Evolutionary conservation across 2,329 filamentous ascomycete species (phyloP), one percentile per base, ranked within the genome.

Genomic region (Xylariaceae sp.): DNA sequence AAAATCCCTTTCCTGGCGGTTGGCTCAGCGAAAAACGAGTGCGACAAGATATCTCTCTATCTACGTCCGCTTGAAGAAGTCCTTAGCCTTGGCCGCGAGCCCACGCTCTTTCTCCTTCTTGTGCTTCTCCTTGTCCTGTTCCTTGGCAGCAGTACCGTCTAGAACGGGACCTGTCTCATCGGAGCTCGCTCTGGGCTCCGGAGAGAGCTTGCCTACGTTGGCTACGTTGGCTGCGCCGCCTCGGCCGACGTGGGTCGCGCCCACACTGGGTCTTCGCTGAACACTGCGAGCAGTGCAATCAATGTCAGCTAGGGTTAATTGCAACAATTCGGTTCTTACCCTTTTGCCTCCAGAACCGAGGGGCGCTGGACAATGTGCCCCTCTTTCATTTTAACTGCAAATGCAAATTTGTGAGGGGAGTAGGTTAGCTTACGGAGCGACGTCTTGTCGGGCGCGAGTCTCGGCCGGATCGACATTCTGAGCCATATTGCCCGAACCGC

Each of bases 401-500:
- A n/a, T n/a, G n/a, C n/a, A n/a, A n/a, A n/a, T n/a, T n/a, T n/a
- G n/a, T n/a, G n/a, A n/a, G n/a, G n/a, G n/a, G n/a, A n/a, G n/a
- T n/a, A n/a, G n/a, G n/a, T n/a, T n/a, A n/a, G n/a, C n/a, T n/a
- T 65, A 81, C 76, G 78, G 76, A 43, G 82, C 78, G 44, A 96
- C 86, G 55, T 96, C 89, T 63, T 97, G 90, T 29, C 81, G 81
- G 38, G 78, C 72, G 47, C 89, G 83, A 24, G 89, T 87, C 59
- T 86, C 78, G 29, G 71, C 66, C 3, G 82, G 78, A 53, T 92
- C 83, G 47, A 78, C 78, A 58, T 83, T 81, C 51, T 66, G 69
- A 33, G 84, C 80, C 83, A 95, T 94, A 69, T 94, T 95, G 44
- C 88, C 88, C 4, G 77, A 81, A 45, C 89, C 89, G 40, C 89